Evolutionary conservation across 345 rosid species (phyloP).

Genomic region (Dovyalis caffra): DNA sequence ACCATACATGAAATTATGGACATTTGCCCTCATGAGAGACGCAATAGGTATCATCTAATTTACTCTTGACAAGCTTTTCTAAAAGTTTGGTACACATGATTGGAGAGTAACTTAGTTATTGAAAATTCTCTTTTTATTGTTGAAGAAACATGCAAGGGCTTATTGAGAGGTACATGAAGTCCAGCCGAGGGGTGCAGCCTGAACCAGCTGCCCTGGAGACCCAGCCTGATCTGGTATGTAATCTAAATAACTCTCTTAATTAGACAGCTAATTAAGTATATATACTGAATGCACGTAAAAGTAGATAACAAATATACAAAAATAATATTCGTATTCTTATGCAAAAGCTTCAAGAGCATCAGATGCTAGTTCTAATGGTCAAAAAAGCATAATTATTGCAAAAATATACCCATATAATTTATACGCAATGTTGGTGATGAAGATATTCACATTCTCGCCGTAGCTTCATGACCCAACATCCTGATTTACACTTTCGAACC

Average conservation of each 20-base stretch:
- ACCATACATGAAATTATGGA: not conserved
- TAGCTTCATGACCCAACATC: not conserved
- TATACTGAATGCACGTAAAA: not conserved
- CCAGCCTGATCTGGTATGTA: slow-evolving; percentile 33
- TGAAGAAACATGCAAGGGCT: slow-evolving; percentile 41
- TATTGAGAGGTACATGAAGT: slow-evolving; percentile 36
- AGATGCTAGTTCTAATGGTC: not conserved
- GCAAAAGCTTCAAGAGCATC: slow-evolving; percentile 3
- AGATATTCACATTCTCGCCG: not conserved
- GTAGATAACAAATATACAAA: not conserved
- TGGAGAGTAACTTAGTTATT: not conserved
- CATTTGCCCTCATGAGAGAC: not conserved
- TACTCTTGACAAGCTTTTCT: not conserved
- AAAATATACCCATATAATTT: not conserved
- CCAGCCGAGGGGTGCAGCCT: slow-evolving; percentile 37
- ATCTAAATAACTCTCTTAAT: not conserved
- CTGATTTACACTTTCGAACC: not conserved
- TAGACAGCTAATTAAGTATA: not conserved
- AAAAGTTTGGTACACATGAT: not conserved
- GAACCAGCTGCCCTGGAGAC: slow-evolving; percentile 17
- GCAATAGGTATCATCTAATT: not conserved
- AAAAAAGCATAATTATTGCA: not conserved
- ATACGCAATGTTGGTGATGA: not conserved
- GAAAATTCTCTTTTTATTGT: not conserved
- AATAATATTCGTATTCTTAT: not conserved